Conservation (phyloP, 208 protist species). For the Trypanosomatidae sp. region DNA sequence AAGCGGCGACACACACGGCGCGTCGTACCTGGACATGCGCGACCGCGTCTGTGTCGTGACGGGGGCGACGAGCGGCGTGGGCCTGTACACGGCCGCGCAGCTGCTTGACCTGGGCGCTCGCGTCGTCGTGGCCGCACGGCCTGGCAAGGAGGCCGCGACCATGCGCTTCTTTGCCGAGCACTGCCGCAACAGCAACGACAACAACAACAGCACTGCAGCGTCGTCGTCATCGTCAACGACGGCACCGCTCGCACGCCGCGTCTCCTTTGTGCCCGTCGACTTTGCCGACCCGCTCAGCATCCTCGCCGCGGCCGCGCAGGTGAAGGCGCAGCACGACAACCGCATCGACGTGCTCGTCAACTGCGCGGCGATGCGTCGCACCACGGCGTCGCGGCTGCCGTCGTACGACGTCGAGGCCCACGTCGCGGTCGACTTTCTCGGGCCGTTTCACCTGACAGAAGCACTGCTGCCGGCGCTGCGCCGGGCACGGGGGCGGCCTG, state of each 20-base stretch:
- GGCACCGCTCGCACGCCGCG: too few relatives aligned
- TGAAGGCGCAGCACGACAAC: constrained; percentile 28
- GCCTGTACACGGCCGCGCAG: constrained; percentile 48
- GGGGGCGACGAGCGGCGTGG: constrained; percentile 65
- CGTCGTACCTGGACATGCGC: constrained; percentile 36
- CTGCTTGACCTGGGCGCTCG: constrained; percentile 51
- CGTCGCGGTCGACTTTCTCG: constrained; percentile 63
- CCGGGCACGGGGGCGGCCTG: constrained; percentile 19
- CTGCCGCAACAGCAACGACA: constrained; percentile 6
- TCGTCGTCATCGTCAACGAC: too few relatives aligned
- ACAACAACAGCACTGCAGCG: too few relatives aligned
- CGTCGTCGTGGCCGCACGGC: constrained; percentile 37
- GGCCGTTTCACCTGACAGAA: constrained; percentile 63
- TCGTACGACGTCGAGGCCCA: constrained; percentile 47
- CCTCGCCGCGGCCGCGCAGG: constrained; percentile 30
- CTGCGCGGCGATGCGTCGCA: constrained; percentile 38
- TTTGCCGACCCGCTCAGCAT: constrained; percentile 52
- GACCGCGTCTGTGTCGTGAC: constrained; percentile 53
- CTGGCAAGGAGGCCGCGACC: constrained; percentile 27
- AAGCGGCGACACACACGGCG: too few relatives aligned
- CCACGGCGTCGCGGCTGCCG: constrained; percentile 19
- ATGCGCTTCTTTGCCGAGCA: constrained; percentile 19
- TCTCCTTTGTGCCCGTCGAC: constrained; percentile 43
- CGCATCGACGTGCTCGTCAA: constrained; percentile 65
- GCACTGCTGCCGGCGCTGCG: constrained; percentile 30